Percentiles rank a stretch among this genome's conserved stretches.
phyloP scores from a whole-genome alignment of 2,329 filamentous ascomycete genomes.

The Exophiala viscosa region DNA sequence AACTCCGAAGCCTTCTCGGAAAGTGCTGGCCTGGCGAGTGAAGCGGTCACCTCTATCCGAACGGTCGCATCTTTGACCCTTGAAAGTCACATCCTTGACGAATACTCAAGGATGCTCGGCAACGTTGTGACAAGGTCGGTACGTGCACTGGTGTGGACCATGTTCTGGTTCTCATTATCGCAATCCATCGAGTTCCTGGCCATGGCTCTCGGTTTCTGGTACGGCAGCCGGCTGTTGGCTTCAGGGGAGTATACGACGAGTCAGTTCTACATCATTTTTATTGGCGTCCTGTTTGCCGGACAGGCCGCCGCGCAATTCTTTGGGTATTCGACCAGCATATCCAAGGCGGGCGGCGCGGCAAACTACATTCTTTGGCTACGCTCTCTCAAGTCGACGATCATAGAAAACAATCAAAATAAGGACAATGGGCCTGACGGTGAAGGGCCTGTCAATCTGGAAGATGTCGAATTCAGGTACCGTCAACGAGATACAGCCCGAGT shows the following conservation, averaged over 20 bases:
- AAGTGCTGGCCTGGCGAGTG: constrained; percentile 50
- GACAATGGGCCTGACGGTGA: constrained; percentile 36
- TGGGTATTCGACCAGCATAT: constrained; percentile 44
- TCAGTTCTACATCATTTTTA: constrained; percentile 45
- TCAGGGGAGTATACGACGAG: constrained; percentile 41
- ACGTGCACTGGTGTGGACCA: constrained; percentile 28
- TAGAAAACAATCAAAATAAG: constrained; percentile 42
- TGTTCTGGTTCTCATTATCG: constrained; percentile 32
- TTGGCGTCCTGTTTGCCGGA: constrained; percentile 40
- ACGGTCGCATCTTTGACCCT: constrained; percentile 50
- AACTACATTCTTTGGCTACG: constrained; percentile 52
- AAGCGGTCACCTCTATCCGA: constrained; percentile 49
- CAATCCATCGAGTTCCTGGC: constrained; percentile 33
- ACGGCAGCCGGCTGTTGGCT: constrained; percentile 59
- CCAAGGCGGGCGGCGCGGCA: constrained; percentile 48
- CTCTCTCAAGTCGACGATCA: constrained; percentile 41
- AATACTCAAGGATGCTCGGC: constrained; percentile 31
- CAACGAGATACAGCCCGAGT: constrained; percentile 31
- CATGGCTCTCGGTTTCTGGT: constrained; percentile 48
- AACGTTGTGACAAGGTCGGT: constrained; percentile 28
- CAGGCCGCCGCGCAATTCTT: constrained; percentile 32
- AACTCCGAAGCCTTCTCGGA: constrained; percentile 44
- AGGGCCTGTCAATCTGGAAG: constrained; percentile 43
- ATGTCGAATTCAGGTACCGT: constrained; percentile 40
- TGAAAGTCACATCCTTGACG: constrained; percentile 40